These are phyloP conservation scores for Heritiera fomes DNA, from an alignment of 345 rosid genomes.

Conservation along the genomic window DNA sequence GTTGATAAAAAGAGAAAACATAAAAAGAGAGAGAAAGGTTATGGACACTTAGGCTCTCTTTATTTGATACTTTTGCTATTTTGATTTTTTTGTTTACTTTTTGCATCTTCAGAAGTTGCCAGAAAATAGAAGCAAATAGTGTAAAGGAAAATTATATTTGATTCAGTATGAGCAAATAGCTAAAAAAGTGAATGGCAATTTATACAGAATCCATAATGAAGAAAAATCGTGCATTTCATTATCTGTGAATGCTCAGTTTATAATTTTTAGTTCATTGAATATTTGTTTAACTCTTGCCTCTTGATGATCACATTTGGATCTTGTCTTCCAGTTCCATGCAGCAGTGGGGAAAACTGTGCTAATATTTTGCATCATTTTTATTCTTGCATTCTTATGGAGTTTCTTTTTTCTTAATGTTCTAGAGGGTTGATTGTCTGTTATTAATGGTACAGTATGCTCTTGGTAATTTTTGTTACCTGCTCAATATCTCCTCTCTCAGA, in stretches of 20 bases:
- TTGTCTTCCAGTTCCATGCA: not conserved
- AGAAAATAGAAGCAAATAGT: not conserved
- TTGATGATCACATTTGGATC: not conserved
- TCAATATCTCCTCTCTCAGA: constrained; percentile 12
- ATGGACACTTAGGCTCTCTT: not conserved
- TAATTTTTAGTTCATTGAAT: not conserved
- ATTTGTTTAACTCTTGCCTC: constrained; percentile 12
- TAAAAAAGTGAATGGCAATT: not conserved
- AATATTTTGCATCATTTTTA: not conserved
- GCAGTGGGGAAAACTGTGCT: not conserved
- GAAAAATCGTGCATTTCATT: constrained; percentile 1
- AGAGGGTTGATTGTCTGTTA: not conserved
- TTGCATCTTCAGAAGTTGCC: not conserved
- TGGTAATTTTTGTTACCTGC: not conserved
- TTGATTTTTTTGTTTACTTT: not conserved
- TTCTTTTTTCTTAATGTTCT: not conserved
- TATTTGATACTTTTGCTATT: not conserved
- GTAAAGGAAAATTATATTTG: not conserved
- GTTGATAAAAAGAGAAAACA: not conserved
- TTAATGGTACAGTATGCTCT: not conserved
- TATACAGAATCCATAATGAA: not conserved
- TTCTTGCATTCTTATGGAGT: not conserved
- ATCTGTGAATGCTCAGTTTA: not conserved
- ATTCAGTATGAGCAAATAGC: not conserved
- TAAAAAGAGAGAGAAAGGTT: not conserved